Evolutionary conservation across 2,329 filamentous ascomycete genomes (phyloP).

Genomic region (Blumeria hordei): DNA sequence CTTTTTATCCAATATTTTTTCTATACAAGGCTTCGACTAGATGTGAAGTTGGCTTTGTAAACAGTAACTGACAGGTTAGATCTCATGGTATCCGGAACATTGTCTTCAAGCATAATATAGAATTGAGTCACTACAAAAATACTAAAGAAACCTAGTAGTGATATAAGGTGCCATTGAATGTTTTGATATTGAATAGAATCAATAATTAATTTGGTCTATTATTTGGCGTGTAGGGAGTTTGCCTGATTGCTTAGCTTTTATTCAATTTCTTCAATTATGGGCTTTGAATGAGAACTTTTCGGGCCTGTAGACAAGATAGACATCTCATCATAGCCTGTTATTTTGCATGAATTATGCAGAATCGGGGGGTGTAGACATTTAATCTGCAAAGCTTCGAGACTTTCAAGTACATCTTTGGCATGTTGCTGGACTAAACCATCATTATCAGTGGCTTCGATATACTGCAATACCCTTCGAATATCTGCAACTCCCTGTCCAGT

Average conservation of each 20-base stretch:
- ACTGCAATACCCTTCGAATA: constrained; percentile 34
- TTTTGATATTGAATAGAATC: too few relatives aligned
- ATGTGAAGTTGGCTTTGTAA: too few relatives aligned
- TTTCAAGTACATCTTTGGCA: constrained; percentile 41
- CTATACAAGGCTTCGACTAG: too few relatives aligned
- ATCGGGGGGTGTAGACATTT: constrained; percentile 15
- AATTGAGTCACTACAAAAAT: too few relatives aligned
- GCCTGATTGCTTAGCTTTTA: constrained; percentile 13
- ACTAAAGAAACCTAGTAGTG: too few relatives aligned
- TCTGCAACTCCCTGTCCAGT: constrained; percentile 31
- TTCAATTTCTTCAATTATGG: constrained; percentile 36
- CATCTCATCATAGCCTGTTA: constrained; percentile 21
- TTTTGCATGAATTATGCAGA: constrained; percentile 5
- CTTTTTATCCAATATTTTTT: too few relatives aligned
- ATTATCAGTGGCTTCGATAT: constrained; percentile 38
- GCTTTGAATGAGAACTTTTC: constrained; percentile 10
- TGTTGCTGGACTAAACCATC: constrained; percentile 46
- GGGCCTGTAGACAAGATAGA: constrained; percentile 16
- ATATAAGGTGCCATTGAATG: too few relatives aligned
- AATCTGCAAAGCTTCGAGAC: constrained; percentile 35
- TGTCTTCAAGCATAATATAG: too few relatives aligned
- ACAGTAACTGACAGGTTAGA: too few relatives aligned
- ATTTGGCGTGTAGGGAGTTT: too few relatives aligned
- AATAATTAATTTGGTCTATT: too few relatives aligned
- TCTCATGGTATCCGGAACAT: too few relatives aligned